A percentile compares a stretch with the other conserved stretches of the same genome.
Conservation (phyloP, 2,329 filamentous ascomycete species). For the Diaporthe vaccinii region DNA sequence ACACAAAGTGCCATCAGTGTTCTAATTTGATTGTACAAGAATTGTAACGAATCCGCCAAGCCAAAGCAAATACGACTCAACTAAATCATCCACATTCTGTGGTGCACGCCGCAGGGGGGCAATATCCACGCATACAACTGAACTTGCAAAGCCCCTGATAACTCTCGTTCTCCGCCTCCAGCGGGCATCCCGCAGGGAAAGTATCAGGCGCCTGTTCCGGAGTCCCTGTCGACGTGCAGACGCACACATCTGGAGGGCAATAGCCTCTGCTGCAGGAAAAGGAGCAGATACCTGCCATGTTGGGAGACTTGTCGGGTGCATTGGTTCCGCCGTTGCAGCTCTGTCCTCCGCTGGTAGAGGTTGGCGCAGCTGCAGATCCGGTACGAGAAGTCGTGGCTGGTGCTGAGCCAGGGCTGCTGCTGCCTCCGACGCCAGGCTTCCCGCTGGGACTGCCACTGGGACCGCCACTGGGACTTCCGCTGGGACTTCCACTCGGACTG, state of each 20-base stretch:
- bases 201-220: conserved; percentile 43
- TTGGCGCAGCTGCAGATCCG: conserved; percentile 32
- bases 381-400: neutral
- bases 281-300: conserved; percentile 42
- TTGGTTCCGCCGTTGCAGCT: conserved; percentile 43
- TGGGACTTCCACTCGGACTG: neutral
- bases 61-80: neutral
- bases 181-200: conserved; percentile 51
- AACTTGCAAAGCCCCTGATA: conserved; percentile 62
- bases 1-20: neutral
- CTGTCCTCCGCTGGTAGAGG: conserved; percentile 5
- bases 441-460: conserved; percentile 28
- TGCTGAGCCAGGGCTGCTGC: neutral
- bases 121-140: conserved; percentile 61
- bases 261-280: conserved; percentile 43
- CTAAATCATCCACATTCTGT: conserved; percentile 29
- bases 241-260: conserved; percentile 42
- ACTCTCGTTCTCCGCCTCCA: conserved; percentile 49
- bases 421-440: neutral
- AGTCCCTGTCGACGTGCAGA: conserved; percentile 41
- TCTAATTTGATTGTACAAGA: neutral
- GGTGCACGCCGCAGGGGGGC: conserved; percentile 52
- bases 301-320: conserved; percentile 35
- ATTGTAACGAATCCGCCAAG: neutral
- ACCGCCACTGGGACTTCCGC: conserved; percentile 40